A percentile compares a stretch with the other conserved stretches of the same genome.
Evolutionary conservation across 192 early-diverging fungal species (phyloP).

Genomic region (Funneliformis mosseae): DNA sequence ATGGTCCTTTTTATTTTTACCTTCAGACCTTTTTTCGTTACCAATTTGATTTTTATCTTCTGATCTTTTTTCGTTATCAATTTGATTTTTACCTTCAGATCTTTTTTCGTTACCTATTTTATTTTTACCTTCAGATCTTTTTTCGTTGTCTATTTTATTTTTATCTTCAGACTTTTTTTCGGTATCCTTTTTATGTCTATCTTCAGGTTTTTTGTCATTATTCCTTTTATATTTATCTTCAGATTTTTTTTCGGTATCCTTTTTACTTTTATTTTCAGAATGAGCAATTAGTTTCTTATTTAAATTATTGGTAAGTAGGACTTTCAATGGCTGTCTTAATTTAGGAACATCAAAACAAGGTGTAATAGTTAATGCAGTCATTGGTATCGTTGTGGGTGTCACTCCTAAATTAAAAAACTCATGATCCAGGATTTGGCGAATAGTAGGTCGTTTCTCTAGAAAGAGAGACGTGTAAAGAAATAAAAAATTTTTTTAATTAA

Average conservation of each 20-base stretch:
- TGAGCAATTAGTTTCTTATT: neutral
- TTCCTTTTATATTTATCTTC: too few species aligned
- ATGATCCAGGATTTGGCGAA: slow-evolving; percentile 7
- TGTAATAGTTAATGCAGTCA: neutral
- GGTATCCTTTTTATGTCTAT: too few species aligned
- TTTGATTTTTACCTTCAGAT: too few species aligned
- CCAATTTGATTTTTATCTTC: too few species aligned
- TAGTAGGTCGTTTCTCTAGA: slow-evolving; percentile 25
- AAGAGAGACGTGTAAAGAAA: neutral
- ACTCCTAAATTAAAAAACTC: neutral
- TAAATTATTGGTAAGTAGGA: neutral
- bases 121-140: too few species aligned
- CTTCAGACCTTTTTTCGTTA: neutral
- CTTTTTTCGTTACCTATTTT: too few species aligned
- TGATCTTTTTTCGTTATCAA: too few species aligned
- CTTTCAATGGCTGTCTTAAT: neutral
- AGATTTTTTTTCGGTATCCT: neutral
- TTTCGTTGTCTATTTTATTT: too few species aligned
- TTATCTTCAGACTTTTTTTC: neutral
- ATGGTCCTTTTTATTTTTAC: neutral
- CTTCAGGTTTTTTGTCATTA: neutral
- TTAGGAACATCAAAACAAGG: slow-evolving; percentile 4
- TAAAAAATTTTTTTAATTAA: neutral
- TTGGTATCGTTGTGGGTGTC: neutral
- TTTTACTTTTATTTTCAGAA: neutral